Evolutionary conservation across 352 stramenopile species (phyloP), one percentile per base, ranked within the genome.

Genomic region (Aphanomyces stellatus): DNA sequence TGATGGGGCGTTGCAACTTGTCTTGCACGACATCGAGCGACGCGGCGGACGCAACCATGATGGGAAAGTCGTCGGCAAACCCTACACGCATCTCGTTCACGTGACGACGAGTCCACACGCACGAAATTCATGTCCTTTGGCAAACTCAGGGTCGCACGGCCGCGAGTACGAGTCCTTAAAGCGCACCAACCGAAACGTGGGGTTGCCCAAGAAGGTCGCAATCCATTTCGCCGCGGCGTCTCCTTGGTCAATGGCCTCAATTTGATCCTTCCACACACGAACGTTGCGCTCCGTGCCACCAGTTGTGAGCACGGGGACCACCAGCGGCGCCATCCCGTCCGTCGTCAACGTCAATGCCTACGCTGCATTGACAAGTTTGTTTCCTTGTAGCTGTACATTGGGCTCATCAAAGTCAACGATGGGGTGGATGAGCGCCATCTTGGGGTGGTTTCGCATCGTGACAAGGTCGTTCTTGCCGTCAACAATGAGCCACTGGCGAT

Each of bases 21-120:
- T 74, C 71, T 59, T 90, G 91, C 42, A 94, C 66, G 0, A 84
- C 70, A 5, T 81, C 65, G 17, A 96, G 53, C 24, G 82, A 92
- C 28, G 78, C 71, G 17, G 88, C 70, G 17, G 80, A 55, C 3
- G 81, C 69, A 24, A 96, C 34, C 41, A 96, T 68, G 62, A 91
- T 88, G 2, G 87, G 85, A 55, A 86, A 96, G 0, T 71, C 82
- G 49, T 96, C 87, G 2, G 85, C 76, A 69, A 96, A 96, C 24
- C 74, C 77, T 81, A 63, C 3, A 0, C 43, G 24, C 7, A 28
- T 28, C n/a, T n/a, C n/a, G n/a, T n/a, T n/a, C n/a, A 17, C 8
- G 8, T 17, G 46, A 31, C 7, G 24, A 27, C 8, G 60, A 19
- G 4, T n/a, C 3, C 0, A 51, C 42, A 10, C 53, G 81, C 77